phyloP scores from a whole-genome alignment of 495 filamentous ascomycete genomes.

The Penicillium nucicola region DNA sequence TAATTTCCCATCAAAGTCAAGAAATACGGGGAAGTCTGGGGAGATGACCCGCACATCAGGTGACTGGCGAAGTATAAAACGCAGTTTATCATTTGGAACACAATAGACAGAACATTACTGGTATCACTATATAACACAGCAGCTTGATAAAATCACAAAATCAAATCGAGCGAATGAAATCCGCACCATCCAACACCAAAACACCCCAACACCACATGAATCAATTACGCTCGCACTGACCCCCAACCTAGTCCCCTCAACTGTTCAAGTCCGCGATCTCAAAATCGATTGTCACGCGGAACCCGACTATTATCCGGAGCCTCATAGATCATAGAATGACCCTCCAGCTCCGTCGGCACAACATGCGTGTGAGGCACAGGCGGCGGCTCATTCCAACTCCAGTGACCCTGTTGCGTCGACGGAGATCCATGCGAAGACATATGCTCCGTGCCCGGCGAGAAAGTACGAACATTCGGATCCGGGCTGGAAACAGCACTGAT shows the following conservation, averaged over 20 bases:
- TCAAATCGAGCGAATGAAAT: neutral
- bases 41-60: too few relatives aligned
- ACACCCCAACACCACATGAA: neutral
- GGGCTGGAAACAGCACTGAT: conserved; percentile 10
- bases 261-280: neutral
- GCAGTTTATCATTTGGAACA: too few relatives aligned
- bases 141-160: neutral
- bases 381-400: conserved; percentile 25
- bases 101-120: neutral
- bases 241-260: too few relatives aligned
- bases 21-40: too few relatives aligned
- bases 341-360: conserved; percentile 31
- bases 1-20: too few relatives aligned
- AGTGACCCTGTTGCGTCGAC: conserved; percentile 11
- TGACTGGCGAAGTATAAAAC: too few relatives aligned
- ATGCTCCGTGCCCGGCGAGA: conserved; percentile 6
- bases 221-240: too few relatives aligned
- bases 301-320: neutral
- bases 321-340: neutral
- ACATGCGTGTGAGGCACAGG: neutral
- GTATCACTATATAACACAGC: neutral
- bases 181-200: neutral
- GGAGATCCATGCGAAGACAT: neutral
- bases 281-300: neutral
- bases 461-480: conserved; percentile 11